These are phyloP conservation scores for Aspergillus niger DNA, from an alignment of 2,329 filamentous ascomycete species.

Conservation along the genomic window DNA sequence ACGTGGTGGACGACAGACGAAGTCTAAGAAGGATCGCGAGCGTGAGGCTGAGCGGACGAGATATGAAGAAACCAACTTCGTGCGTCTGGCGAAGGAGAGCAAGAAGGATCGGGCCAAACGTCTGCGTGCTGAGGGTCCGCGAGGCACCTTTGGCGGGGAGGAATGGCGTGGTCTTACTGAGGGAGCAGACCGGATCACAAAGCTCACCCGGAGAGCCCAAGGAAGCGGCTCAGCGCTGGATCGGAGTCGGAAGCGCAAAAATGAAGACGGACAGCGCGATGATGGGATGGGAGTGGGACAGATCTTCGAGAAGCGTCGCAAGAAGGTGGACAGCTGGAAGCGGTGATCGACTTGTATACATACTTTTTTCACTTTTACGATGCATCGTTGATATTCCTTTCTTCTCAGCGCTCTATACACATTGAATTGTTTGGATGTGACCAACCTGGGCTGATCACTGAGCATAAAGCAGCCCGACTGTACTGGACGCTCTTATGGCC, in stretches of 20 bases:
- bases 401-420: too few species aligned
- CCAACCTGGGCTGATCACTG: too few species aligned
- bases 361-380: not conserved
- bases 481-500: too few species aligned
- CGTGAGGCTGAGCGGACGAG: constrained; percentile 76
- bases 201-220: constrained; percentile 72
- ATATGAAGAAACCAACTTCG: constrained; percentile 93
- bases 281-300: constrained; percentile 70
- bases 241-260: constrained; percentile 79
- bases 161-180: constrained; percentile 87
- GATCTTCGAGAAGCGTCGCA: constrained; percentile 47
- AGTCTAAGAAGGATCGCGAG: constrained; percentile 73
- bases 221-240: constrained; percentile 64
- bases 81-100: constrained; percentile 78
- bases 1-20: constrained; percentile 74
- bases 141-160: constrained; percentile 79
- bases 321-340: constrained; percentile 48
- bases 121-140: constrained; percentile 41
- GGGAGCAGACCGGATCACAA: constrained; percentile 82
- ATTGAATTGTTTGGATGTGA: too few species aligned
- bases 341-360: constrained; percentile 23
- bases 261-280: constrained; percentile 71
- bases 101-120: constrained; percentile 82
- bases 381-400: not conserved
- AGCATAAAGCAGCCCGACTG: too few species aligned